A percentile compares a stretch with the other conserved stretches of the same genome.
phyloP scores from a whole-genome alignment of 805 yeast species.

The Kazachstania viticola region DNA sequence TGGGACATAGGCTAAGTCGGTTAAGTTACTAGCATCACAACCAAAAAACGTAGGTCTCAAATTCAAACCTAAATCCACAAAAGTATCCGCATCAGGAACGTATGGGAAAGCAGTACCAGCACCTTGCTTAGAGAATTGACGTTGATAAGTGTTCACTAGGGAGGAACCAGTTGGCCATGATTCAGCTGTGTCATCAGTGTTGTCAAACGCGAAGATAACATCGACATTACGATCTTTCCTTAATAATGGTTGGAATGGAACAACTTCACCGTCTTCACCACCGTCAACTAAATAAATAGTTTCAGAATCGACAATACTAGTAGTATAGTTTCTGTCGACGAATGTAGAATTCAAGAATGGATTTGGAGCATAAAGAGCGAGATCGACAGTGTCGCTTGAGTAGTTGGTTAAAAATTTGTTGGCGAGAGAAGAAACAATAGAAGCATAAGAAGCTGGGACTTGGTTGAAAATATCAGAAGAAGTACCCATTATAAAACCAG shows the following conservation, averaged over 20 bases:
- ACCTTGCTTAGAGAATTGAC: conserved; percentile 46
- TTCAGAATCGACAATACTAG: conserved; percentile 30
- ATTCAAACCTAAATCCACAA: conserved; percentile 48
- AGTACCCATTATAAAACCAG: conserved; percentile 73
- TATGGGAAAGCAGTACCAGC: conserved; percentile 62
- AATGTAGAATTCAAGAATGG: conserved; percentile 44
- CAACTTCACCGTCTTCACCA: conserved; percentile 54
- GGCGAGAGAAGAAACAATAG: conserved; percentile 32
- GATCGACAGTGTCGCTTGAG: conserved; percentile 57
- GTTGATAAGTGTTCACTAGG: conserved; percentile 40
- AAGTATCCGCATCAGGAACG: conserved; percentile 60
- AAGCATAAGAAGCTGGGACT: conserved; percentile 38
- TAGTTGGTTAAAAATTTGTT: conserved; percentile 30
- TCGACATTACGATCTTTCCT: conserved; percentile 51
- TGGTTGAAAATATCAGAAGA: conserved; percentile 72
- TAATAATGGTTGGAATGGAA: conserved; percentile 53
- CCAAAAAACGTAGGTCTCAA: conserved; percentile 74
- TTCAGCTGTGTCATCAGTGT: conserved; percentile 51
- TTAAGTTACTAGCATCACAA: conserved; percentile 55
- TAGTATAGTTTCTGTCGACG: conserved; percentile 22
- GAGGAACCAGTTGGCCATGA: conserved; percentile 69
- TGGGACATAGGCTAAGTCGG: conserved; percentile 43
- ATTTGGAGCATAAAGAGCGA: conserved; percentile 59
- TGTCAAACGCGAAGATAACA: conserved; percentile 50
- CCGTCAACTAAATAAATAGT: conserved; percentile 54